Percentiles rank a stretch among this genome's conserved stretches.
phyloP scores from a whole-genome alignment of 192 early-diverging fungal species.

The Spizellomyces sp. region DNA sequence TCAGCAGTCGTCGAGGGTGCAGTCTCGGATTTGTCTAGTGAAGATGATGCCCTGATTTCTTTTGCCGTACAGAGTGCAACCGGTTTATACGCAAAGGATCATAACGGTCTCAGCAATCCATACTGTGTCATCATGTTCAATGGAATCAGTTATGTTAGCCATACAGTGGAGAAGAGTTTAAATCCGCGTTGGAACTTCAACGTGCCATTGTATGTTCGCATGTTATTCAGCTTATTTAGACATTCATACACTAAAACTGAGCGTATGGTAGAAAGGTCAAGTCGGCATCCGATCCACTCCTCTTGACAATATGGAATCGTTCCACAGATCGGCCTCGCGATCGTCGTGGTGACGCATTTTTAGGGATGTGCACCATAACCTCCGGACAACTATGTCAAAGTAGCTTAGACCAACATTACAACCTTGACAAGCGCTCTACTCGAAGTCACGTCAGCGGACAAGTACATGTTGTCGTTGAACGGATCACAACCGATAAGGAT shows the following conservation, averaged over 20 bases:
- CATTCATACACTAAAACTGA: no score
- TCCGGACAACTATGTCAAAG: background rate
- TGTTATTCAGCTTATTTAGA: background rate
- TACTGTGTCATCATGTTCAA: slow-evolving; percentile 22
- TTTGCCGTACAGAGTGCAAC: slow-evolving; percentile 8
- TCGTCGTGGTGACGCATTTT: slow-evolving; percentile 16
- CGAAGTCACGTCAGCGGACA: slow-evolving; percentile 23
- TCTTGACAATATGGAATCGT: slow-evolving; percentile 24
- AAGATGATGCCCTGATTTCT: background rate
- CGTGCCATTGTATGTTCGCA: slow-evolving; percentile 16
- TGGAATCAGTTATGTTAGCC: slow-evolving; percentile 17
- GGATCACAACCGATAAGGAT: background rate
- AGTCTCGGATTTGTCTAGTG: background rate
- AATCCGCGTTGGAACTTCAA: slow-evolving; percentile 19
- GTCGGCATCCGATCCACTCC: background rate
- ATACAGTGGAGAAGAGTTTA: background rate
- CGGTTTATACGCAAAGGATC: slow-evolving; percentile 21
- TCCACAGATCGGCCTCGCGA: background rate
- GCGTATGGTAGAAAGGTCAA: no score
- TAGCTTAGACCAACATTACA: background rate
- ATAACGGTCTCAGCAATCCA: slow-evolving; percentile 23
- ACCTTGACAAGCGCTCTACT: slow-evolving; percentile 25
- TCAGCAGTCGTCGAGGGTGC: background rate
- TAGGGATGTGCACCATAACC: slow-evolving; percentile 10
- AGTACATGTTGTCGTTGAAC: background rate